phyloP scores from a whole-genome alignment of 768 basidiomycete genomes.

The Boletus rubescentipes region DNA sequence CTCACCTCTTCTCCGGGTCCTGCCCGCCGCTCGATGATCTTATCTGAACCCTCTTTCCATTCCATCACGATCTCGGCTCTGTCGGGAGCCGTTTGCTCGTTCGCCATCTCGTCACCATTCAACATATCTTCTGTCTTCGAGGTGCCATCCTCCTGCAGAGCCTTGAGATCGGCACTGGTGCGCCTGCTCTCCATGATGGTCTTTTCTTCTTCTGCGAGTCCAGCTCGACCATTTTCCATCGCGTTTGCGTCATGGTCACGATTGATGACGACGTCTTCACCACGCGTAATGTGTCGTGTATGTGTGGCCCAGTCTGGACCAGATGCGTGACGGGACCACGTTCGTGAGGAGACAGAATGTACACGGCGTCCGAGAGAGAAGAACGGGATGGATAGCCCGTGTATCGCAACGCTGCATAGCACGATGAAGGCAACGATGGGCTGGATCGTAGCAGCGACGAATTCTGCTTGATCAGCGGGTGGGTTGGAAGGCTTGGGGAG shows the following conservation, averaged over 20 bases:
- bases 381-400: slow-evolving; percentile 90
- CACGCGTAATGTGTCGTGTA: slow-evolving; percentile 65
- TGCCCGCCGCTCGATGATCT: slow-evolving; percentile 58
- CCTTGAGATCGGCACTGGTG: slow-evolving; percentile 12
- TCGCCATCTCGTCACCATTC: slow-evolving; percentile 18
- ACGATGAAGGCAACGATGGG: slow-evolving; percentile 97
- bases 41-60: slow-evolving; percentile 72
- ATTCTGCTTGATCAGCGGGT: slow-evolving; percentile 56
- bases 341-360: slow-evolving; percentile 75
- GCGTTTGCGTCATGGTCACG: slow-evolving; percentile 54
- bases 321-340: slow-evolving; percentile 79
- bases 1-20: slow-evolving; percentile 70
- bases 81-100: slow-evolving; percentile 45
- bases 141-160: slow-evolving; percentile 5
- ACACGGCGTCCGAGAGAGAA: slow-evolving; percentile 92
- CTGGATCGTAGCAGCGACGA: slow-evolving; percentile 75
- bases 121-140: slow-evolving; percentile 10
- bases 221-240: slow-evolving; percentile 49
- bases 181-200: slow-evolving; percentile 28
- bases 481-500: slow-evolving; percentile 48
- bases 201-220: slow-evolving; percentile 29
- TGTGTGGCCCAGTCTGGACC: slow-evolving; percentile 84
- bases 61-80: slow-evolving; percentile 43
- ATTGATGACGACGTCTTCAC: slow-evolving; percentile 83
- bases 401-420: slow-evolving; percentile 81